Conservation (phyloP, 495 filamentous ascomycete genomes). For the Tuber magnatum region DNA sequence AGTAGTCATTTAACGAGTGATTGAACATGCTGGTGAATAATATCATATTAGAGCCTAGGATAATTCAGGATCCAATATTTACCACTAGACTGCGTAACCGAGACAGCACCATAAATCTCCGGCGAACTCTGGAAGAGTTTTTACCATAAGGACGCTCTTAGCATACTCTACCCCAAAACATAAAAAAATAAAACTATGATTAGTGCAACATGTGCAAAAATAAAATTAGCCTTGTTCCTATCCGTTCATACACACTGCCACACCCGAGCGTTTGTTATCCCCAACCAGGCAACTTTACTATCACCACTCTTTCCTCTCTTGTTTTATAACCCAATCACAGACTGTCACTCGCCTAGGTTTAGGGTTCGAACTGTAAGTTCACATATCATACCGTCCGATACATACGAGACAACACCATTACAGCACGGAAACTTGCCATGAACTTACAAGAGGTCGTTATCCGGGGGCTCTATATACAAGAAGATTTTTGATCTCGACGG, state of each 20-base stretch:
- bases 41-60: not conserved
- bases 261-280: not conserved
- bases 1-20: not conserved
- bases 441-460: too few relatives aligned
- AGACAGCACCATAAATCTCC: too few relatives aligned
- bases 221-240: not conserved
- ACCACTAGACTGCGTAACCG: too few relatives aligned
- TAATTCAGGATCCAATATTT: not conserved
- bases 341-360: not conserved
- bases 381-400: too few relatives aligned
- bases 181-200: not conserved
- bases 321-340: not conserved
- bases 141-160: not conserved
- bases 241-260: not conserved
- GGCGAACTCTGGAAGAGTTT: not conserved
- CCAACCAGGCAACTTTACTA: not conserved
- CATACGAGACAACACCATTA: too few relatives aligned
- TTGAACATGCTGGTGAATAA: not conserved
- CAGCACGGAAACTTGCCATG: too few relatives aligned
- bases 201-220: not conserved
- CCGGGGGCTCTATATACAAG: too few relatives aligned
- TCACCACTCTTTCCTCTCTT: not conserved
- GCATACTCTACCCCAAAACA: not conserved
- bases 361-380: not conserved
- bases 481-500: too few relatives aligned